These are phyloP conservation scores for Geoglossum glabrum DNA, from an alignment of 495 filamentous ascomycete genomes.

Conservation along the genomic window DNA sequence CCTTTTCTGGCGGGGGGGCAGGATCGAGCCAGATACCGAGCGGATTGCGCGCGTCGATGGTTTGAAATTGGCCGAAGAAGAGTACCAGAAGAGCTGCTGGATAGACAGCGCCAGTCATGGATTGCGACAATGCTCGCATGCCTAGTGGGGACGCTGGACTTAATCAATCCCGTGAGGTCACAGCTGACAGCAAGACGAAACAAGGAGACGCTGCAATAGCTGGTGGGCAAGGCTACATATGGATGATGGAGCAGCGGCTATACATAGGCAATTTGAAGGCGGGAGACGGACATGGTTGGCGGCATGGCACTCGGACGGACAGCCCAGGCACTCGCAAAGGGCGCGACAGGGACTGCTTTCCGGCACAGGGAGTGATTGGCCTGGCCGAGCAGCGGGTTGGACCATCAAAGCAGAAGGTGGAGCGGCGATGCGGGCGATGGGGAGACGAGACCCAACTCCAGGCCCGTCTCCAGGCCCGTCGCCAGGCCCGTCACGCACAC, in stretches of 20 bases:
- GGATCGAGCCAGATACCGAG: constrained; percentile 30
- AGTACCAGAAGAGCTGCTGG: not conserved
- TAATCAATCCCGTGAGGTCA: not conserved
- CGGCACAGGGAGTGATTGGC: not conserved
- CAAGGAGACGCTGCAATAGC: not conserved
- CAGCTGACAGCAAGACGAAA: not conserved
- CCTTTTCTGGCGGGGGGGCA: constrained; percentile 36
- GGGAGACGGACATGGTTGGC: not conserved
- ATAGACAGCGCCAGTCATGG: not conserved
- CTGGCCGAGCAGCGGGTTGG: not conserved
- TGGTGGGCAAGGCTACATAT: not conserved
- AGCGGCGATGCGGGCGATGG: not conserved
- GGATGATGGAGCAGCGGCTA: not conserved
- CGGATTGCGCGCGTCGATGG: not conserved
- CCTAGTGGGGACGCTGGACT: not conserved
- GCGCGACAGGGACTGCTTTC: not conserved
- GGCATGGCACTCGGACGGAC: not conserved
- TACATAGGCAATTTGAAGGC: not conserved
- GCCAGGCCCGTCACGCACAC: not conserved
- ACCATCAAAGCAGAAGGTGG: not conserved
- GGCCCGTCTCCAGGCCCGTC: no score
- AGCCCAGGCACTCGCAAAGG: not conserved
- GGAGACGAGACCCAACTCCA: not conserved
- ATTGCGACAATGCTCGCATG: not conserved
- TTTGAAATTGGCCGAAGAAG: not conserved